Percentiles rank a stretch among this genome's conserved stretches.
phyloP scores from a whole-genome alignment of 257 asterid genomes.

The Nicotiana noctiflora region DNA sequence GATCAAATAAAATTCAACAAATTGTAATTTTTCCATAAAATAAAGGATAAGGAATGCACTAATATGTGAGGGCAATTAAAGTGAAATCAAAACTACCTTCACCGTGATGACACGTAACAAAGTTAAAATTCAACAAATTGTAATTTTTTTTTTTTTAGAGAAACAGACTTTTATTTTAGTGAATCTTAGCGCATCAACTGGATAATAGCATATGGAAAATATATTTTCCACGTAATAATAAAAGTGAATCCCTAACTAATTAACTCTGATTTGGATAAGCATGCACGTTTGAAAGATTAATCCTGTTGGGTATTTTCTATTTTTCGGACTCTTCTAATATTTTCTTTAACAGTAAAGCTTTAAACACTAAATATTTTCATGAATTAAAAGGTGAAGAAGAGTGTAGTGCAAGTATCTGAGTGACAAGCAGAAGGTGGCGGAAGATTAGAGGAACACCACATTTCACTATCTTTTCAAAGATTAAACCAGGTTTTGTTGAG shows the following conservation, averaged over 20 bases:
- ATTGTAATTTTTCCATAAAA: not conserved
- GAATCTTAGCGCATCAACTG: not conserved
- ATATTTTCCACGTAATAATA: too few relatives aligned
- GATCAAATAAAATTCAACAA: not conserved
- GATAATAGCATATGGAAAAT: not conserved
- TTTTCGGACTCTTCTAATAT: too few relatives aligned
- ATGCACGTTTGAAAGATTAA: too few relatives aligned
- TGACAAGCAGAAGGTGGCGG: not conserved
- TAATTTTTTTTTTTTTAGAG: not conserved
- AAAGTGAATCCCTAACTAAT: too few relatives aligned
- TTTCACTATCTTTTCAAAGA: not conserved
- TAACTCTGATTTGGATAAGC: too few relatives aligned
- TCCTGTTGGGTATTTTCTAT: too few relatives aligned
- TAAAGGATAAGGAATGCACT: too few relatives aligned
- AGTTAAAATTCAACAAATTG: not conserved
- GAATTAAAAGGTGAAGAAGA: not conserved
- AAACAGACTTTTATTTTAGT: too few relatives aligned
- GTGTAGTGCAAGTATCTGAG: not conserved
- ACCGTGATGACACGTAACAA: not conserved
- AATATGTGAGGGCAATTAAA: too few relatives aligned
- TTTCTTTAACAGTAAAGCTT: not conserved
- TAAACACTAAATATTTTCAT: not conserved
- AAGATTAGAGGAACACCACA: not conserved
- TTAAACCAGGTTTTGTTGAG: not conserved
- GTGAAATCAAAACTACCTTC: too few relatives aligned